These are phyloP conservation scores for Hyaloscypha finlandica DNA, from an alignment of 495 filamentous ascomycete genomes.

Conservation along the genomic window DNA sequence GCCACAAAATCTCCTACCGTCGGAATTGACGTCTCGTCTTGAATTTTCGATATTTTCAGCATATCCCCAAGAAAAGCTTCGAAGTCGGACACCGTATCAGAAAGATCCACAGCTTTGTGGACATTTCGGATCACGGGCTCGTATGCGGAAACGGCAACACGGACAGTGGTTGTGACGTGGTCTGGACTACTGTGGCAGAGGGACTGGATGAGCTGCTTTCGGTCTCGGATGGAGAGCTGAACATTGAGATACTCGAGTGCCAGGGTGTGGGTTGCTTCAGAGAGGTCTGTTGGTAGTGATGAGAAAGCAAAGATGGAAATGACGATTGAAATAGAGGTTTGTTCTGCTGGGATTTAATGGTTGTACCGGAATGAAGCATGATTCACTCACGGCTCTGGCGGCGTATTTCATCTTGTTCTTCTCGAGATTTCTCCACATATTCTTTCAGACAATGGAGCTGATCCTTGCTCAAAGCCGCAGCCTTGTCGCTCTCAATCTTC, in stretches of 20 bases:
- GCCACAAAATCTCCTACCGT: constrained; percentile 63
- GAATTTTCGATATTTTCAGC: constrained; percentile 40
- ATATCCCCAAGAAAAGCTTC: constrained; percentile 63
- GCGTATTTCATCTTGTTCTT: constrained; percentile 51
- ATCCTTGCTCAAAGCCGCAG: constrained; percentile 44
- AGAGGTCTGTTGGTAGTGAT: constrained; percentile 37
- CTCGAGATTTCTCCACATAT: constrained; percentile 45
- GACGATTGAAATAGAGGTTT: constrained; percentile 47
- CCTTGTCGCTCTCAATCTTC: constrained; percentile 52
- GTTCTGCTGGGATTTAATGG: not conserved
- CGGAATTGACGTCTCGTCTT: constrained; percentile 38
- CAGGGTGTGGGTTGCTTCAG: constrained; percentile 51
- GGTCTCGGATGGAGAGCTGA: constrained; percentile 59
- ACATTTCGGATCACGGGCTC: constrained; percentile 66
- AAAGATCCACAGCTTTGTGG: constrained; percentile 65
- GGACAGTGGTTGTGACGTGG: constrained; percentile 56
- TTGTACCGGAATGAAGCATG: not conserved
- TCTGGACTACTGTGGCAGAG: constrained; percentile 62
- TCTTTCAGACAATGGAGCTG: constrained; percentile 50
- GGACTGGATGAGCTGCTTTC: constrained; percentile 57
- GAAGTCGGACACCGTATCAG: constrained; percentile 54
- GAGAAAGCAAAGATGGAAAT: constrained; percentile 47
- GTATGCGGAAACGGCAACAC: constrained; percentile 57
- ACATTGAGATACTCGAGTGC: constrained; percentile 61
- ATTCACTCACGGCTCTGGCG: constrained; percentile 37